Base-by-base conservation (phyloP, 371 early-diverging fungal species). In the Mortierella sp. region DNA sequence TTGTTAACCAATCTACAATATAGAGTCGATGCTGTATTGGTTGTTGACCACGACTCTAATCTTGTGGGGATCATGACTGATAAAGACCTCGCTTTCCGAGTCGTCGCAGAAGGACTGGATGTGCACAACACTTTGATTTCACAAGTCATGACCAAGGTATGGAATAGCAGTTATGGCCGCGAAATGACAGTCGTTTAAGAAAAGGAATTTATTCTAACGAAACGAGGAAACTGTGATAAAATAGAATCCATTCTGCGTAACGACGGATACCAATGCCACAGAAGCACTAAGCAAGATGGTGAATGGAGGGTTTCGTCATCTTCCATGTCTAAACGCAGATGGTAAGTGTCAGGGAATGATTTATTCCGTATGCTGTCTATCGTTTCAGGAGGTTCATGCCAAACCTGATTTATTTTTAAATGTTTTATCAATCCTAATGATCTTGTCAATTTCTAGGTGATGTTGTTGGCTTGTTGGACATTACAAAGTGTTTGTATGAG, bases 401-500 rank as follows among this genome's bases (percentile, higher is more conserved):
- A 28, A 28, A 28, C 28, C 28, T 28, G 28, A 28, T 28, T 28
- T 28, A 28, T 28, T 28, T 28, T 28, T 28, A 28, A 28, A 28
- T 28, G 28, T 28, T 28, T 28, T 28, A 28, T 28, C 28, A 2
- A 28, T 28, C 28, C 28, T 28, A 28, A 28, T 28, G 28, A 28
- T 55, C 15, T 21, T 11, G 16, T 22, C 55, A 24, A 55, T 59
- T 58, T 36, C n/a, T 60, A 74, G 94, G 92, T 58, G 95, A 95
- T 74, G 94, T 98, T 58, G 94, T 97, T 53, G 97, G 98, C 13
- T 78, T 97, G 53, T 85, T 97, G 58, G 98, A 97, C 85, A 96
- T 97, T 70, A 97, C 97, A 65, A 96, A 96, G 74, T 96, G 96
- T 84, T 88, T 97, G 67, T 96, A 94, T 83, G 96, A 96, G 70